These are phyloP conservation scores for Diaporthe sp. DNA, from an alignment of 2,329 filamentous ascomycete species.

Conservation along the genomic window DNA sequence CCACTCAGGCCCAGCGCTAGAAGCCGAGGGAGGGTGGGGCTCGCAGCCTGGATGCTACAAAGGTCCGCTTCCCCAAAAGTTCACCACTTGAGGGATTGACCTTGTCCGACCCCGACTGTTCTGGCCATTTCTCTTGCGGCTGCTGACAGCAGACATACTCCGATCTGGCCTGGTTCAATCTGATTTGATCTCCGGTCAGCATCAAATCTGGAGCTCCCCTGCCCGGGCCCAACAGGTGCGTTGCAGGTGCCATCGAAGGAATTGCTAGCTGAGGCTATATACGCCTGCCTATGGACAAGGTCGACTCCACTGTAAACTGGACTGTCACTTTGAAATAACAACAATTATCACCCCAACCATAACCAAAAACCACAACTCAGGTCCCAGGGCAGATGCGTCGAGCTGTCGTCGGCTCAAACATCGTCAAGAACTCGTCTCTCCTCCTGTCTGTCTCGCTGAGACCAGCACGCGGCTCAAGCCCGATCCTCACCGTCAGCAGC, in stretches of 20 bases:
- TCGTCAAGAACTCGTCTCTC: not conserved
- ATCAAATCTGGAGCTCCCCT: conserved; percentile 20
- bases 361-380: not conserved
- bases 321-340: not conserved
- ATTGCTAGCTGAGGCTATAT: conserved; percentile 15
- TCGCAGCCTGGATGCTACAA: conserved; percentile 24
- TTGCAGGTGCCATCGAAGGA: not conserved
- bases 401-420: conserved; percentile 1
- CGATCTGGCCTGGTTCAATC: not conserved
- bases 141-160: not conserved
- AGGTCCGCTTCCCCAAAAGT: conserved; percentile 28
- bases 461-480: not conserved
- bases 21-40: conserved; percentile 18
- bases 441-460: not conserved
- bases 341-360: not conserved
- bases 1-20: conserved; percentile 13
- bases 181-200: conserved; percentile 7
- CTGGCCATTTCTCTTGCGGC: not conserved
- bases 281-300: not conserved
- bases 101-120: not conserved
- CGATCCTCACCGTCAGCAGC: not conserved
- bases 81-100: conserved; percentile 25
- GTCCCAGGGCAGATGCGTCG: conserved; percentile 22
- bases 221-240: not conserved
- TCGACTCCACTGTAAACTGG: not conserved